Conservation (phyloP, 805 yeast species). For the Torulaspora indica region DNA sequence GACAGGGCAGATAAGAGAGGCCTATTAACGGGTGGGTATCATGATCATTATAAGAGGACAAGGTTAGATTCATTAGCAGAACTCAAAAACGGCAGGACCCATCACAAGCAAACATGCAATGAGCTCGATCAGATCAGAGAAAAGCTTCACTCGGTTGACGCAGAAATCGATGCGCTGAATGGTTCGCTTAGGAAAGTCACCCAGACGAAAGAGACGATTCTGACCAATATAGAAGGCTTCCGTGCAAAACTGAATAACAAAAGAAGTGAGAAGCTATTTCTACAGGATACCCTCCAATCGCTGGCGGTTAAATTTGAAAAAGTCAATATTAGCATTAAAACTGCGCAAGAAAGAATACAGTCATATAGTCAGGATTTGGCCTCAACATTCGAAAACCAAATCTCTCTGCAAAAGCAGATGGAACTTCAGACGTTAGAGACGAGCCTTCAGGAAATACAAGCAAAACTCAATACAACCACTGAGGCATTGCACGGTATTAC, state of each 20-base stretch:
- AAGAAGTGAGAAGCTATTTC: conserved; percentile 39
- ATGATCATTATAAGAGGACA: conserved; percentile 56
- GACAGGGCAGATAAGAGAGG: conserved; percentile 84
- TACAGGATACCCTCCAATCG: conserved; percentile 41
- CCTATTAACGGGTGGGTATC: conserved; percentile 81
- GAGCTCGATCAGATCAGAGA: conserved; percentile 43
- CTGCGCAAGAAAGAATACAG: conserved; percentile 38
- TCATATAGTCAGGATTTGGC: conserved; percentile 47
- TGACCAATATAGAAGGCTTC: conserved; percentile 41
- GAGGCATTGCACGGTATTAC: conserved; percentile 26
- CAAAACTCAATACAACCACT: conserved; percentile 39
- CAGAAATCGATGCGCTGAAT: conserved; percentile 47
- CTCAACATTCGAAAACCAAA: conserved; percentile 49
- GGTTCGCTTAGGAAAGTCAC: conserved; percentile 39
- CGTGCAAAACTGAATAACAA: conserved; percentile 42
- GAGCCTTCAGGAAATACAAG: conserved; percentile 43
- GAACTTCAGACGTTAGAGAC: conserved; percentile 41
- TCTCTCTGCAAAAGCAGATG: conserved; percentile 47
- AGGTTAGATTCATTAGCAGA: conserved; percentile 65
- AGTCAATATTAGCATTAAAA: conserved; percentile 34
- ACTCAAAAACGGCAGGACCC: conserved; percentile 46
- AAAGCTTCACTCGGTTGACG: conserved; percentile 46
- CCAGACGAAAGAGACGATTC: conserved; percentile 41
- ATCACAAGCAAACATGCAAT: conserved; percentile 23
- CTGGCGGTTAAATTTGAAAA: conserved; percentile 37